Base-by-base conservation (phyloP, 2,329 filamentous ascomycete species). In the Pseudocercospora macadamiae region DNA sequence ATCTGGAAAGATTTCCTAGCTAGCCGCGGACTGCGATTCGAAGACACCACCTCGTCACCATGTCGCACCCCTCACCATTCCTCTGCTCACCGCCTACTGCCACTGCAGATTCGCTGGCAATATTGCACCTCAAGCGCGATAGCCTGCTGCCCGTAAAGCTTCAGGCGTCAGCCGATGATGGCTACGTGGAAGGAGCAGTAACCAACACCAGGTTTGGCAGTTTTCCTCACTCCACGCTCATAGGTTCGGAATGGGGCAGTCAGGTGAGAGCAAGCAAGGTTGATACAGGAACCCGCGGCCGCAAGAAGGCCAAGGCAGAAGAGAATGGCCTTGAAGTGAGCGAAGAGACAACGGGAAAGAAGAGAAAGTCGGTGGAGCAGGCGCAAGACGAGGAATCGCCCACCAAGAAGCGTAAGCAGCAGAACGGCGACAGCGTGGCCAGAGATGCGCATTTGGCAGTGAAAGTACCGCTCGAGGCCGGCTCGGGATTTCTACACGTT, bases 171-270 rank as follows among this genome's bases (percentile, higher is more conserved):
- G 66, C 77, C 57, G 72, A 80, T 69, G 71, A 74, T 55, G 73
- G 72, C 18, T 75, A 74, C 54, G 73, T 69, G 23, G 78, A 79
- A 61, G 78, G 78, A 52, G 76, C 76, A 18, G 78, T 82, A 42
- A 86, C 93, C 54, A 97, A 96, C 77, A 99, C 93, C 1, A 87
- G 93, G 44, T 99, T 96, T 70, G 95, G 95, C 49, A 96, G 93
- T 12, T 82, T 79, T 55, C 80, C 80, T 2, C 80, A 82, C 66
- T 79, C 72, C 62, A 81, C 79, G 0, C 73, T 82, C 23, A 70
- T 96, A 55, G 82, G 86, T 4, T 80, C 92, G 54, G 89, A 90
- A 39, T 97, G 93, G 93, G 95, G 95, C 25, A 91, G 90, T 5
- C 95, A 97, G 73, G 87, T 97, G 19, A 84, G 91, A 47, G 95